These are phyloP conservation scores for Gymnopus androsaceus DNA, from an alignment of 1,284 basidiomycete genomes.

Conservation along the genomic window DNA sequence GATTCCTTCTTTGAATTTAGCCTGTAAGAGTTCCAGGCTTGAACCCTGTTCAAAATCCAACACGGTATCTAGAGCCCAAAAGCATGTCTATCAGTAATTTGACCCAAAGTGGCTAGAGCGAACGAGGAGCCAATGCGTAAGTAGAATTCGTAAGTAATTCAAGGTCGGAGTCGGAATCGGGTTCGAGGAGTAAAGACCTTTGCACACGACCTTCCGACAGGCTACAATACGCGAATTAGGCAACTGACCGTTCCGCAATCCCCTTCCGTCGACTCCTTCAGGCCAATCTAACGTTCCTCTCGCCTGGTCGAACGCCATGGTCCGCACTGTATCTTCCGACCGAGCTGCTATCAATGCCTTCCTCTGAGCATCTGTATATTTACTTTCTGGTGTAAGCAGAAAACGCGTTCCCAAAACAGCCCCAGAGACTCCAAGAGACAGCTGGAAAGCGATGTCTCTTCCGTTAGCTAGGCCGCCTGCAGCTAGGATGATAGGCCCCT, in stretches of 20 bases:
- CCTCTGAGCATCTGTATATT: slow-evolving; percentile 59
- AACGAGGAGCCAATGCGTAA: too few species aligned
- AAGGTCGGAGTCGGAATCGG: too few species aligned
- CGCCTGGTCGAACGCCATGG: slow-evolving; percentile 65
- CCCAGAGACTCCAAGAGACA: slow-evolving; percentile 67
- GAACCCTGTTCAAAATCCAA: slow-evolving; percentile 57
- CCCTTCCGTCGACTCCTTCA: slow-evolving; percentile 64
- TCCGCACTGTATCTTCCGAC: slow-evolving; percentile 54
- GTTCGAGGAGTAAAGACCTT: too few species aligned
- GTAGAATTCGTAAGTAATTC: too few species aligned
- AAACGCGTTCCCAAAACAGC: slow-evolving; percentile 74
- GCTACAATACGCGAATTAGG: not conserved
- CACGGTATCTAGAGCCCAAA: slow-evolving; percentile 45
- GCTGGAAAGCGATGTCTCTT: slow-evolving; percentile 61
- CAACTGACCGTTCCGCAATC: slow-evolving; percentile 48
- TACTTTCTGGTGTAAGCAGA: slow-evolving; percentile 64
- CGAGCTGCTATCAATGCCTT: slow-evolving; percentile 54
- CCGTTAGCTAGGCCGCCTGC: slow-evolving; percentile 64
- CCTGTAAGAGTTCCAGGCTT: slow-evolving; percentile 44
- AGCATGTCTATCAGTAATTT: not conserved
- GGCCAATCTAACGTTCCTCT: slow-evolving; percentile 69
- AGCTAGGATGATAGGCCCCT: slow-evolving; percentile 58
- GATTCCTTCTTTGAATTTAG: slow-evolving; percentile 46
- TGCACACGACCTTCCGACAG: not conserved
- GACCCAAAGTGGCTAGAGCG: slow-evolving; percentile 5